A percentile compares a stretch with the other conserved stretches of the same genome.
Evolutionary conservation across 2,329 filamentous ascomycete genomes (phyloP).

Genomic region (Colletotrichum lupini): DNA sequence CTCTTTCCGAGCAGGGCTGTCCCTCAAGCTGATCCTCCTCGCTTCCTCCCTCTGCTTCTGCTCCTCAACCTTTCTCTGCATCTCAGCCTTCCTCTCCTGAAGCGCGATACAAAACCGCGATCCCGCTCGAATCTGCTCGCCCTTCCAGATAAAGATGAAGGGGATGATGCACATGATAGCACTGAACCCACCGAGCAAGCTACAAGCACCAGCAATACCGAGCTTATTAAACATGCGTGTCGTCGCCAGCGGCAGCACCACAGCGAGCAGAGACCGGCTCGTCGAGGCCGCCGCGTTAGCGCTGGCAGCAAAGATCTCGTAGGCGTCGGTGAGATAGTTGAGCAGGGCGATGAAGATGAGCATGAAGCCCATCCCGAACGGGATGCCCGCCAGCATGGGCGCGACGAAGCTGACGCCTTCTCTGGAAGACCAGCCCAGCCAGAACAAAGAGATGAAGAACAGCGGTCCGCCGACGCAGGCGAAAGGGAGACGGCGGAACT

Average conservation of each 20-base stretch:
- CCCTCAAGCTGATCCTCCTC: background rate
- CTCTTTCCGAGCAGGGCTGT: background rate
- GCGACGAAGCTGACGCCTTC: slow-evolving; percentile 60
- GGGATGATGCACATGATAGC: slow-evolving; percentile 62
- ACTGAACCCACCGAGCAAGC: slow-evolving; percentile 62
- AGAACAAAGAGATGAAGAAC: slow-evolving; percentile 66
- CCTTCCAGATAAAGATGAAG: slow-evolving; percentile 66
- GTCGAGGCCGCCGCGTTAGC: slow-evolving; percentile 38
- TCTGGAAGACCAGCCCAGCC: slow-evolving; percentile 70
- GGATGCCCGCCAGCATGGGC: slow-evolving; percentile 69
- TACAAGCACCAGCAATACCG: slow-evolving; percentile 61
- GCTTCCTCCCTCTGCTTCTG: slow-evolving; percentile 43
- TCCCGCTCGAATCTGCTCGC: slow-evolving; percentile 63
- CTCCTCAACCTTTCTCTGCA: slow-evolving; percentile 53
- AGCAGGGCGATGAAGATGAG: slow-evolving; percentile 73
- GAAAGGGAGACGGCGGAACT: slow-evolving; percentile 77
- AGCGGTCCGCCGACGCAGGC: slow-evolving; percentile 77
- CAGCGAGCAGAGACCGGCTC: slow-evolving; percentile 35
- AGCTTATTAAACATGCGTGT: slow-evolving; percentile 60
- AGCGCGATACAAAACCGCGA: slow-evolving; percentile 73
- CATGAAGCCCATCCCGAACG: slow-evolving; percentile 71
- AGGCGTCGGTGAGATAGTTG: slow-evolving; percentile 76
- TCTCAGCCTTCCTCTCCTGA: slow-evolving; percentile 59
- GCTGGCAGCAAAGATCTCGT: slow-evolving; percentile 67
- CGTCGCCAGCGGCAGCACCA: slow-evolving; percentile 66